Evolutionary conservation across 306 rosid genomes (phyloP), one percentile per base, ranked within the genome.

Genomic region (Corylus heterophylla): DNA sequence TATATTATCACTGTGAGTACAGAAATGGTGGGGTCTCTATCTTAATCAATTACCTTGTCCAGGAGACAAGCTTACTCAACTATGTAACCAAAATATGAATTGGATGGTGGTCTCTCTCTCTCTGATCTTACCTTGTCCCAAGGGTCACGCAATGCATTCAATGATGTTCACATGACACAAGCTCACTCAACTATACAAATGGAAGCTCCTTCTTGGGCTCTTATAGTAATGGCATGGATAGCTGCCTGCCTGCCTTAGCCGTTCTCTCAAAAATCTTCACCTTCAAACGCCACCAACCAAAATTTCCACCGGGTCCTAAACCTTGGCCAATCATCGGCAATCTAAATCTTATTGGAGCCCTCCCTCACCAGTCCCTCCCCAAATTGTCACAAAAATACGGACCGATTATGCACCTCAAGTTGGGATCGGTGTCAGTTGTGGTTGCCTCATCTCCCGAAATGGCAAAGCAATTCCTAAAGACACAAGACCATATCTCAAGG

Each of bases 271-370:
- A 76, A 25, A 1, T 10, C 4, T 18, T 70, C 51, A 16, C 69
- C 17, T 67, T 25, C 29, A 48, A 17, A 66, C 48, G 7, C 58
- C 66, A 27, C 3, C 44, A 5, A 9, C 22, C 35, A 12, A 78
- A 68, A 4, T 74, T 37, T 16, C 77, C 86, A 47, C 88, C 90
- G 2, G 90, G 88, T 69, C 88, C 90, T 13, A 87, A 87, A 77
- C 81, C 88, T 58, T 87, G 88, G 88, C 90, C 88, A 0, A 50
- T 87, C 70, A 82, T 82, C 10, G 90, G 90, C 37, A 87, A 84
- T 71, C 86, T 84, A 7, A 81, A 82, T 76, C 83, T 69, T 22
- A 82, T 87, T 0, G 79, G 85, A 17, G 67, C 77, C 10, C 83
- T 87, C 18, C 86, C 90, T 54, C 90, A 87, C 59, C 88, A 74